Percentiles rank a stretch among this genome's conserved stretches.
phyloP scores from a whole-genome alignment of 1,284 basidiomycete species.

The Ustilago lituana region DNA sequence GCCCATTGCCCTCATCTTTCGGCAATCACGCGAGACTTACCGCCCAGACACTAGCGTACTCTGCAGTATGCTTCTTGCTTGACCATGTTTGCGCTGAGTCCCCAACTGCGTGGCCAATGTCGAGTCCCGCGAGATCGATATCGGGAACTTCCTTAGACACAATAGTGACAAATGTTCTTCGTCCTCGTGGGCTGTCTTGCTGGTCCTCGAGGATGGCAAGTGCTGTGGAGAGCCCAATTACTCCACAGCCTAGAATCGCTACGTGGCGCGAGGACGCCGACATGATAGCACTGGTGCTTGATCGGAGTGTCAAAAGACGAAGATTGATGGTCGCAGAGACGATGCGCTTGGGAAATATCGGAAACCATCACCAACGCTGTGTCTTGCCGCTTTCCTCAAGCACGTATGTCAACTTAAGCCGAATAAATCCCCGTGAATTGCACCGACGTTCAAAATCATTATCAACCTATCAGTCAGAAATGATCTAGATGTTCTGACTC shows the following conservation, averaged over 20 bases:
- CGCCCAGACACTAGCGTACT: slow-evolving; percentile 50
- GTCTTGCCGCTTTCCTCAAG: too few relatives aligned
- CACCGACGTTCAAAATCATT: slow-evolving; percentile 4
- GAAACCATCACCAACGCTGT: too few relatives aligned
- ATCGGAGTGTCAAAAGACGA: neutral
- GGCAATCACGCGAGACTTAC: slow-evolving; percentile 9
- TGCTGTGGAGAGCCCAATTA: slow-evolving; percentile 48
- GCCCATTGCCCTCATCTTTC: too few relatives aligned
- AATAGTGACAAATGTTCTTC: slow-evolving; percentile 22
- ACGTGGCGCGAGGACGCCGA: slow-evolving; percentile 11
- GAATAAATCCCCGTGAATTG: slow-evolving; percentile 26
- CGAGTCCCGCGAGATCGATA: neutral
- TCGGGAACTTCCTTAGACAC: slow-evolving; percentile 40
- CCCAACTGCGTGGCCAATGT: too few relatives aligned
- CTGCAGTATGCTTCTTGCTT: slow-evolving; percentile 15
- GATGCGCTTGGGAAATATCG: too few relatives aligned
- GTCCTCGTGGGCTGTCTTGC: neutral
- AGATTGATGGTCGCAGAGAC: neutral
- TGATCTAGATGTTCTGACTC: neutral
- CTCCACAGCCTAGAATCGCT: slow-evolving; percentile 42
- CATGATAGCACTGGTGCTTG: neutral
- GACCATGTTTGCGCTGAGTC: too few relatives aligned
- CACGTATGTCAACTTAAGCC: too few relatives aligned
- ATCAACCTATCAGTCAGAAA: too few relatives aligned
- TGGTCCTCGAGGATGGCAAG: slow-evolving; percentile 42